Percentiles rank a stretch among this genome's conserved stretches.
phyloP scores from a whole-genome alignment of 768 basidiomycete genomes.

The Tephrocybe rancida region DNA sequence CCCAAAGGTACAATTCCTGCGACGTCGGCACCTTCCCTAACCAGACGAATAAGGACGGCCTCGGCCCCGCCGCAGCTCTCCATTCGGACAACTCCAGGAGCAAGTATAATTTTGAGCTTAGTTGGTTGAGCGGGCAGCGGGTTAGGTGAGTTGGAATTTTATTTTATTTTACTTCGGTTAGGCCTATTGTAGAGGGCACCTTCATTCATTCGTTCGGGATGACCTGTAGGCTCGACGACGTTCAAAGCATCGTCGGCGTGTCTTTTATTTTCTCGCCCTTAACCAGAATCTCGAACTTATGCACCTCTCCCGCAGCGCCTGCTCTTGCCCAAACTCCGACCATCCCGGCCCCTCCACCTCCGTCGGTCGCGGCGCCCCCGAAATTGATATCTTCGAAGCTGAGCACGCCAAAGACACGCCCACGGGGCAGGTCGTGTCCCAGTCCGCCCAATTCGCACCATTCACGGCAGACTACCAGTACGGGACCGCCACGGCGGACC shows the following conservation, averaged over 20 bases:
- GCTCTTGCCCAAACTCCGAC: conserved; percentile 74
- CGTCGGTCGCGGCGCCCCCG: conserved; percentile 72
- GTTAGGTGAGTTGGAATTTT: conserved; percentile 66
- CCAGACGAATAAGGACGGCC: conserved; percentile 55
- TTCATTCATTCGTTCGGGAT: too few relatives aligned
- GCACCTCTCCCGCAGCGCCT: conserved; percentile 48
- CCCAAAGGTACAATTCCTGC: conserved; percentile 58
- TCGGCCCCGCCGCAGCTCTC: conserved; percentile 63
- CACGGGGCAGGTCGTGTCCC: conserved; percentile 64
- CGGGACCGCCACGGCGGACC: conserved; percentile 29
- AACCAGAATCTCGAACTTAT: background rate
- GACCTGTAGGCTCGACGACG: too few relatives aligned
- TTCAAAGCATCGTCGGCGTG: too few relatives aligned
- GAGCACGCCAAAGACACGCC: conserved; percentile 56
- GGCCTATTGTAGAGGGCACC: too few relatives aligned
- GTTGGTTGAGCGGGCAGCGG: conserved; percentile 80
- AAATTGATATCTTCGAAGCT: conserved; percentile 84
- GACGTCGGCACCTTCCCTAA: conserved; percentile 81
- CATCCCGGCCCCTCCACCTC: conserved; percentile 69
- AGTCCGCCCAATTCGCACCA: conserved; percentile 72
- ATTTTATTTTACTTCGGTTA: too few relatives aligned
- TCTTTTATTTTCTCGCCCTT: background rate
- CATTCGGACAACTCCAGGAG: conserved; percentile 46
- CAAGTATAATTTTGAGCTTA: conserved; percentile 62
- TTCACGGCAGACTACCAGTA: conserved; percentile 46